Percentiles rank a stretch among this genome's conserved stretches.
Evolutionary conservation across 2,329 filamentous ascomycete genomes (phyloP).

Genomic region (Fonsecaea pugnacius): DNA sequence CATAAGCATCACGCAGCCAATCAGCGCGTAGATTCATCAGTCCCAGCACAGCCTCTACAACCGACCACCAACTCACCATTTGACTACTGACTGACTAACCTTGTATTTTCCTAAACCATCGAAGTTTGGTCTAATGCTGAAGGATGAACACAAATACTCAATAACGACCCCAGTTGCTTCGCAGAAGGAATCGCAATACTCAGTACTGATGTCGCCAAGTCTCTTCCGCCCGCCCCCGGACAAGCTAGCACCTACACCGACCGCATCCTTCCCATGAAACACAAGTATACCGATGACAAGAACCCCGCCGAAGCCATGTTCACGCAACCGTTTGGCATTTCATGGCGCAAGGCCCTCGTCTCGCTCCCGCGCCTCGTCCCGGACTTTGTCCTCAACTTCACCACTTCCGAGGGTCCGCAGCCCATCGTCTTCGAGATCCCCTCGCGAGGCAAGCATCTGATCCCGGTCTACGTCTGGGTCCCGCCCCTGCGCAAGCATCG

Average conservation of each 20-base stretch:
- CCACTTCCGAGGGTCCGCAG: conserved; percentile 36
- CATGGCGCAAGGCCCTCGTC: conserved; percentile 38
- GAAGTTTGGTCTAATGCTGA: background rate
- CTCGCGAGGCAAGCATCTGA: conserved; percentile 33
- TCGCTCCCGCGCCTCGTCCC: conserved; percentile 35
- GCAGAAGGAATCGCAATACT: no score
- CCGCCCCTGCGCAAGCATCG: conserved; percentile 26
- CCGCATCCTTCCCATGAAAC: conserved; percentile 5
- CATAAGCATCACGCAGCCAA: background rate
- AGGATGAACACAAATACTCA: background rate
- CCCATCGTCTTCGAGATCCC: conserved; percentile 36
- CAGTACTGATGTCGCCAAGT: background rate
- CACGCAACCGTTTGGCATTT: conserved; percentile 17
- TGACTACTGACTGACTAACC: background rate
- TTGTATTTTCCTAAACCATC: background rate
- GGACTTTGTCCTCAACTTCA: conserved; percentile 34
- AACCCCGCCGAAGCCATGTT: conserved; percentile 16
- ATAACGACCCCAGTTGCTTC: background rate
- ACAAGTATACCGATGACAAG: conserved; percentile 17
- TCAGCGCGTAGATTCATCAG: background rate
- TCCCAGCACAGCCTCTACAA: background rate
- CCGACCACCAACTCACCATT: background rate
- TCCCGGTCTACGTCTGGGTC: conserved; percentile 37
- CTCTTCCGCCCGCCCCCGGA: background rate
- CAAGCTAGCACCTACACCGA: background rate